A percentile compares a stretch with the other conserved stretches of the same genome.
Evolutionary conservation across 164 flowering plant species (phyloP).

Genomic region (Umbellularia californica): DNA sequence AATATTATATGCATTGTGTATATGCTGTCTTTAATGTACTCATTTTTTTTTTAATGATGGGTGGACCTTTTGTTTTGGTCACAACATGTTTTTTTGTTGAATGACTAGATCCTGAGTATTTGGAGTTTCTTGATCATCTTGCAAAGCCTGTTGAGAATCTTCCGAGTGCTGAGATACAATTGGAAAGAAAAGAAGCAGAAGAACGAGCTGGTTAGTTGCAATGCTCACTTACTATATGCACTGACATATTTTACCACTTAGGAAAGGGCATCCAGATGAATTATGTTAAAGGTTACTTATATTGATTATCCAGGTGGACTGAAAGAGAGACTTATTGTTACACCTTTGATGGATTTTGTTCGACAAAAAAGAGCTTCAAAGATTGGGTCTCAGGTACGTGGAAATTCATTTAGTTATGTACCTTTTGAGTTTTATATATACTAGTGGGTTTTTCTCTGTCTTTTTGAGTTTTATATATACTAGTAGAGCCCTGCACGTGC

Average conservation of each 20-base stretch:
- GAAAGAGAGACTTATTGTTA: slow-evolving; percentile 66
- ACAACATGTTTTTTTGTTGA: slow-evolving; percentile 26
- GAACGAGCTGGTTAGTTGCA: slow-evolving; percentile 67
- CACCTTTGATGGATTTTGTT: slow-evolving; percentile 87
- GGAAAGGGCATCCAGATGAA: not conserved
- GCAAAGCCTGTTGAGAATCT: slow-evolving; percentile 90
- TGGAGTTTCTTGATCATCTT: slow-evolving; percentile 81
- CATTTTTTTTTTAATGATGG: not conserved
- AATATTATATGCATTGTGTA: not conserved
- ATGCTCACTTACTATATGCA: not conserved
- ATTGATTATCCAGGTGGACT: slow-evolving; percentile 40
- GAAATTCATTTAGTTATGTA: not conserved
- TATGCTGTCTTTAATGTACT: slow-evolving; percentile 2
- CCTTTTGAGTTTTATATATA: not conserved
- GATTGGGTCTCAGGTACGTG: slow-evolving; percentile 62
- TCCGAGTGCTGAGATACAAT: slow-evolving; percentile 93
- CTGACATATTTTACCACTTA: not conserved
- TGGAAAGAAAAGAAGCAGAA: slow-evolving; percentile 88
- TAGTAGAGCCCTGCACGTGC: too few species aligned
- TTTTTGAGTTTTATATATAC: too few species aligned
- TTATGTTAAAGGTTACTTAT: not conserved
- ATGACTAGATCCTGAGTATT: slow-evolving; percentile 74
- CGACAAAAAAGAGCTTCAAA: slow-evolving; percentile 92
- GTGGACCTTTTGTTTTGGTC: slow-evolving; percentile 11
- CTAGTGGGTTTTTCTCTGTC: too few species aligned